These are phyloP conservation scores for Ulota crispa DNA, from an alignment of 225 moss, liverwort and hornwort genomes.

Conservation along the genomic window DNA sequence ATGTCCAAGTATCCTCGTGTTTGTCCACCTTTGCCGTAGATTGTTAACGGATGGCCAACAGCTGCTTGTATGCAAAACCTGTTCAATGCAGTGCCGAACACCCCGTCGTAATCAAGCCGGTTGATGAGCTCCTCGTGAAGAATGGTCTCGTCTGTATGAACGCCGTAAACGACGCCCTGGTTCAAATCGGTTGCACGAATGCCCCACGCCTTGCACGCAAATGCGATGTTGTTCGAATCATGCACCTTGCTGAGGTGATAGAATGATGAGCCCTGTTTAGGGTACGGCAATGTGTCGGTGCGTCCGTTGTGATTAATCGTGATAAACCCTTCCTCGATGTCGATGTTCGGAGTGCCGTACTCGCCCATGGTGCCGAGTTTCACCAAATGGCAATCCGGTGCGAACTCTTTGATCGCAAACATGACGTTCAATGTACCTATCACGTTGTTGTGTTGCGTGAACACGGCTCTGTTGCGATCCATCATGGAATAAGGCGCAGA, in stretches of 20 bases:
- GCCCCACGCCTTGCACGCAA: conserved; percentile 94
- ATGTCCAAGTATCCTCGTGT: conserved; percentile 98
- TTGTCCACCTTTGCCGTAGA: conserved; percentile 97
- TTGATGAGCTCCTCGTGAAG: conserved; percentile 93
- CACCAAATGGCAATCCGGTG: conserved; percentile 86
- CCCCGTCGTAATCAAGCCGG: conserved; percentile 85
- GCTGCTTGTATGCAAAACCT: conserved; percentile 98
- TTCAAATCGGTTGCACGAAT: conserved; percentile 90
- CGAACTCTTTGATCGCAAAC: conserved; percentile 91
- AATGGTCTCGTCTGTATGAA: conserved; percentile 77
- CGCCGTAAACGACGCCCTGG: conserved; percentile 96
- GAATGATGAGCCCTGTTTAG: conserved; percentile 85
- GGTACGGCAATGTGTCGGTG: conserved; percentile 90
- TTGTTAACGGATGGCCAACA: conserved; percentile 86
- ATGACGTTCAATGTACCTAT: conserved; percentile 90
- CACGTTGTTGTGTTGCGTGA: conserved; percentile 93
- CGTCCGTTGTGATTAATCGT: conserved; percentile 92
- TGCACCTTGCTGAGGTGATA: conserved; percentile 99
- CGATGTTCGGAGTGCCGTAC: conserved; percentile 97
- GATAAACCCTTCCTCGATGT: conserved; percentile 94
- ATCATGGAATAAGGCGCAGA: conserved; percentile 99
- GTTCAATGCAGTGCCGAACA: conserved; percentile 96
- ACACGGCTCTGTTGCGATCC: conserved; percentile 84
- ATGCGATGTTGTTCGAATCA: conserved; percentile 89
- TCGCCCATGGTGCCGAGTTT: conserved; percentile 98